Base-by-base conservation (phyloP, 192 early-diverging fungal genomes). In the Radiomyces spectabilis region DNA sequence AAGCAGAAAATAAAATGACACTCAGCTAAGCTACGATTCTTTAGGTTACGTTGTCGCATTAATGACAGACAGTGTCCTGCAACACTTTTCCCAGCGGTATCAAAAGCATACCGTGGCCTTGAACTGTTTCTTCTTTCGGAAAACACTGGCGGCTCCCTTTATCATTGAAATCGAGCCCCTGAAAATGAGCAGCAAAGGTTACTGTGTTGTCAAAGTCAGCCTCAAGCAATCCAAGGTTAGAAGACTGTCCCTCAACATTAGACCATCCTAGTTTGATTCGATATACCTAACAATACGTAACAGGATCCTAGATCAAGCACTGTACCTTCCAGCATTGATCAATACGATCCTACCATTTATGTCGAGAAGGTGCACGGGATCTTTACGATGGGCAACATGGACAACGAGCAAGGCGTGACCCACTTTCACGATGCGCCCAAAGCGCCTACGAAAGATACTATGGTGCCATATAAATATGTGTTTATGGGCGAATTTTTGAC, bases 31-130 rank as follows among this genome's bases (percentile, higher is more conserved):
- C 5, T 13, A 10, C 41, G 7, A 4, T 19, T 5, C 41, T 21
- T 42, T 46, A 61, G 63, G 63, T 5, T 65, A 65, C 16, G 55
- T 52, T 24, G 63, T 53, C n/a, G 43, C 55, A 1, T 15, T 45
- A 4, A 34, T 65, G 16, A 13, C 52, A 2, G 38, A 57, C 31
- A 27, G 54, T 26, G 53, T 57, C 4, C 39, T 55, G 21, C 63
- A 52, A 16, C 54, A 57, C 31, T 57, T 43, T 44, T 47, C 41
- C 7, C 29, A 38, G 24, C 41, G 37, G 19, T 27, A 31, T 6
- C 63, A 65, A 29, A 50, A 48, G 12, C 53, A 65, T 16, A 54
- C 63, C 8, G 29, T 65, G 9, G 15, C 63, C 6, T 12, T 65
- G 38, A 49, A 65, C 25, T 41, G 32, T 15, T 65, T 65, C 32